These are phyloP conservation scores for Solanum appendiculatum DNA, from an alignment of 257 asterid genomes.

Conservation along the genomic window DNA sequence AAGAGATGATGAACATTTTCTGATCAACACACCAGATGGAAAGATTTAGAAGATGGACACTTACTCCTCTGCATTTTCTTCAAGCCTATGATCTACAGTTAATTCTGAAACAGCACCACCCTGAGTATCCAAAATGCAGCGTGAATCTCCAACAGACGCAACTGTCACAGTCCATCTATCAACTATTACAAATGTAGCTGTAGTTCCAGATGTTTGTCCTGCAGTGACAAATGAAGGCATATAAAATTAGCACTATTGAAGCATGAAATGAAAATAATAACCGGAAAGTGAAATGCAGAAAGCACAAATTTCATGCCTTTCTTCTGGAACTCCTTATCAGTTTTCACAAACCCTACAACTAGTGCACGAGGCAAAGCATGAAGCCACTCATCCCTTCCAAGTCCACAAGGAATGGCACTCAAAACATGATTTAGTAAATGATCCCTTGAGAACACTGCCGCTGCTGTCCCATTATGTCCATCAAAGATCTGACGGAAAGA, in stretches of 20 bases:
- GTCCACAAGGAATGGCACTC: conserved; percentile 60
- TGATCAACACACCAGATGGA: neutral
- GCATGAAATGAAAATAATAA: neutral
- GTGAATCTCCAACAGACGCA: conserved; percentile 91
- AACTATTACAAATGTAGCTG: conserved; percentile 70
- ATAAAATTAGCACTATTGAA: neutral
- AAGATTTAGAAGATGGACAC: neutral
- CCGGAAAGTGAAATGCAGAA: neutral
- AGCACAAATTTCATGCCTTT: conserved; percentile 38
- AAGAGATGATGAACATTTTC: neutral
- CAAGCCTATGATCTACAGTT: conserved; percentile 89
- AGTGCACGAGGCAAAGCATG: conserved; percentile 84
- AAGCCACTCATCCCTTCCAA: conserved; percentile 75
- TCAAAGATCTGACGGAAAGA: conserved; percentile 46
- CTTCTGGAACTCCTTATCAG: conserved; percentile 81
- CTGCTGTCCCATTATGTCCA: conserved; percentile 79
- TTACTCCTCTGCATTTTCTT: conserved; percentile 80
- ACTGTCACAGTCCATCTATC: conserved; percentile 92
- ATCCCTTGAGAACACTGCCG: conserved; percentile 66
- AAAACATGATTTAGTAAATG: conserved; percentile 44
- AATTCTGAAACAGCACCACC: conserved; percentile 52
- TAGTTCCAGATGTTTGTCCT: conserved; percentile 93
- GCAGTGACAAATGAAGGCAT: neutral
- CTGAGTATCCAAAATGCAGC: conserved; percentile 74
- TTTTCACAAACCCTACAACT: conserved; percentile 82